Base-by-base conservation (phyloP, 495 filamentous ascomycete species). In the Podospora pseudopauciseta region DNA sequence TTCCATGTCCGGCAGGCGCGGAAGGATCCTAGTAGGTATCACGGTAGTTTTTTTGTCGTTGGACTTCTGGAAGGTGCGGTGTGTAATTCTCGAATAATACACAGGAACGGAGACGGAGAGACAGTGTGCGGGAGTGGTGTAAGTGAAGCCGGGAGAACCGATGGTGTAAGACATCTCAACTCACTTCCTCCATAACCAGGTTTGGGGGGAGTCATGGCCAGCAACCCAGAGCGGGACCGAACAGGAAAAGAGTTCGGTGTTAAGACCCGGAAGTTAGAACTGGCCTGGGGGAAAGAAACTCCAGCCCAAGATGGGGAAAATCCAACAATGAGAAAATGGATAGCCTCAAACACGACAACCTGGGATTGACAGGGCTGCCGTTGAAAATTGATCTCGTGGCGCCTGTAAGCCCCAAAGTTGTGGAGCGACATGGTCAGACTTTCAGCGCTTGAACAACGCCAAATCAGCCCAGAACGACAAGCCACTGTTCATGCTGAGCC, bases 391-490 rank as follows among this genome's bases (percentile, higher is more conserved):
- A 49, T 18, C 39, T 49, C 39, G 39, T 49, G 39, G 39, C 39
- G 39, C 39, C 30, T 32, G 30, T 32, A 32, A 7, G 39, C 39
- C 39, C 39, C 62, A 30, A 58, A 60, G 5, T 15, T 6, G 62
- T 64, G 67, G 63, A 63, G 39, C 68, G 23, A 23, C 49, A 60
- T 68, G 66, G 66, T 53, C n/a, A 60, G 66, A 68, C 64, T 68
- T 56, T 49, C 59, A 30, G n/a, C 30, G 30, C 20, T 5, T 19
- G 61, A 28, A 20, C 56, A 19, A 64, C 2, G 60, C 13, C 23
- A 18, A 23, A 75, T 76, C 74, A 73, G 74, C 71, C 73, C 72
- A 76, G 68, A 76, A 73, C 69, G 69, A 76, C 70, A 75, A 76
- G 74, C 73, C 73, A 69, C 73, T 60, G 15, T 20, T 27, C 2